Evolutionary conservation across 2,329 filamentous ascomycete genomes (phyloP).

Genomic region (Penicillium verrucosum): DNA sequence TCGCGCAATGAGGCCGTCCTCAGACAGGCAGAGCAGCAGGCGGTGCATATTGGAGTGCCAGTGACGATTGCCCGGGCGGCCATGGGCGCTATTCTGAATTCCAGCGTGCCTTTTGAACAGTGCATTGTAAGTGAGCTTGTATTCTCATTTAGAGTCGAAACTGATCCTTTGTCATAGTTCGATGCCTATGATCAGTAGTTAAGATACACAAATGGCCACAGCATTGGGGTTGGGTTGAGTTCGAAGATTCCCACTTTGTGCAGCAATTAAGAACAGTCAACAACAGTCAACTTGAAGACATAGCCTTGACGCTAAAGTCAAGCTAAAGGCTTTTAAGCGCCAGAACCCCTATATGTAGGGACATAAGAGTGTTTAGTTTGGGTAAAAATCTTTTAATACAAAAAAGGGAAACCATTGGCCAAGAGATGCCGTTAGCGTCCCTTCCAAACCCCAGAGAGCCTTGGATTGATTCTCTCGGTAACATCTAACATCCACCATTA

Average conservation of each 20-base stretch:
- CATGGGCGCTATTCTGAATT: conserved; percentile 6
- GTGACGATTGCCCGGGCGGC: conserved; percentile 7
- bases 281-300: neutral
- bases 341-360: too few relatives aligned
- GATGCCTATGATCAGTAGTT: neutral
- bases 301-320: neutral
- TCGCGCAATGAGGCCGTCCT: conserved; percentile 1
- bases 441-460: neutral
- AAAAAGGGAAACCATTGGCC: neutral
- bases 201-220: neutral
- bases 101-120: conserved; percentile 8
- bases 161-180: neutral
- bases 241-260: neutral
- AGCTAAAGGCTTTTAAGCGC: neutral
- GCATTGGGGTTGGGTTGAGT: neutral
- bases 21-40: conserved; percentile 1
- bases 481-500: neutral
- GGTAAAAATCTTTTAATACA: neutral
- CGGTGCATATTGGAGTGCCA: conserved; percentile 1
- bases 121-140: conserved; percentile 4
- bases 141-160: neutral
- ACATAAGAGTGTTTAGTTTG: neutral
- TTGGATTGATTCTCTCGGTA: neutral
- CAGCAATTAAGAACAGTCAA: neutral
- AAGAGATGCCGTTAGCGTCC: neutral